phyloP scores from a whole-genome alignment of 139 green algal genomes.

The Mychonastes homosphaera region DNA sequence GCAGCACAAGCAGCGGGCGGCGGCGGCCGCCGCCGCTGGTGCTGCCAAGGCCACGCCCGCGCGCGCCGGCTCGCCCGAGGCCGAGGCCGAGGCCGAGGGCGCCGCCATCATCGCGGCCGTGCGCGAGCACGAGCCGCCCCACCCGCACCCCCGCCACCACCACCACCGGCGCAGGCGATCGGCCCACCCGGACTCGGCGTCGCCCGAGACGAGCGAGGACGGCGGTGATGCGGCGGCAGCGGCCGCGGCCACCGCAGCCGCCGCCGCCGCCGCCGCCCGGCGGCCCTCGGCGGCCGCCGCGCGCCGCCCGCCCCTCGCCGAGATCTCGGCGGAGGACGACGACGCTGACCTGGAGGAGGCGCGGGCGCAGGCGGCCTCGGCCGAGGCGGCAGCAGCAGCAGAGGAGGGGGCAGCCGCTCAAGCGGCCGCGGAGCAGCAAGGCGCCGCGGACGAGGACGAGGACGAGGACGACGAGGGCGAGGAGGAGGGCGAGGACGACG shows the following conservation, averaged over 20 bases:
- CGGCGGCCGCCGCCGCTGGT: background rate
- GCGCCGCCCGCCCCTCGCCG: no score
- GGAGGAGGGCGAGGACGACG: background rate
- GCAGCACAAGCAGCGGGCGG: background rate
- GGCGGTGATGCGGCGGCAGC: slow-evolving; percentile 4
- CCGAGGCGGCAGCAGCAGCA: slow-evolving; percentile 8
- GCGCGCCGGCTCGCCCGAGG: background rate
- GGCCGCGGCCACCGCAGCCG: background rate
- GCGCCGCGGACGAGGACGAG: slow-evolving; percentile 8
- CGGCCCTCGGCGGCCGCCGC: no score
- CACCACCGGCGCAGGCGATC: slow-evolving; percentile 9
- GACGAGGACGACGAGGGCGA: slow-evolving; percentile 6
- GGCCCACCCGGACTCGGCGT: no score
- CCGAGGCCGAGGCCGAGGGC: no score
- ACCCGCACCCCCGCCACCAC: background rate
- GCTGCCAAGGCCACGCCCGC: background rate
- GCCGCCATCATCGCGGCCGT: no score
- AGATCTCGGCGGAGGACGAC: no score
- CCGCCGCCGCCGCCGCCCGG: no score
- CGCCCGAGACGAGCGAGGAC: no score
- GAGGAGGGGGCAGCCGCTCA: slow-evolving; percentile 1
- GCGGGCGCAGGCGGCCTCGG: no score
- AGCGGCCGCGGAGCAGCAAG: background rate
- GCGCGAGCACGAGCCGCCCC: no score
- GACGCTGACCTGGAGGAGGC: no score